Percentiles rank a stretch among this genome's conserved stretches.
phyloP scores from a whole-genome alignment of 805 yeast species.

The Wickerhamomyces kurtzmanii region DNA sequence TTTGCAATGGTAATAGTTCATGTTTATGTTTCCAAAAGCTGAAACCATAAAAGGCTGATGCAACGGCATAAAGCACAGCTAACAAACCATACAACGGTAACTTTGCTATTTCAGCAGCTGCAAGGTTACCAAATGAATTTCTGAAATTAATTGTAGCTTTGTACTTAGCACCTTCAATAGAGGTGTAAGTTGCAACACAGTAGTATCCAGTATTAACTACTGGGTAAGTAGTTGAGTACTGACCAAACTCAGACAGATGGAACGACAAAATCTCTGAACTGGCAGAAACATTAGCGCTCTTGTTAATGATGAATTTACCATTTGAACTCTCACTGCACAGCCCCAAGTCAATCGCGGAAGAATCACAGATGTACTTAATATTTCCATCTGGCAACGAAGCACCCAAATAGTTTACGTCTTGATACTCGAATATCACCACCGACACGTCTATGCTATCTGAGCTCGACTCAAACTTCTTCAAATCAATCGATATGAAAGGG shows the following conservation, averaged over 20 bases:
- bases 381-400: conserved; percentile 30
- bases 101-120: conserved; percentile 88
- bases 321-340: conserved; percentile 45
- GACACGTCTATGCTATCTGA: conserved; percentile 37
- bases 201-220: conserved; percentile 80
- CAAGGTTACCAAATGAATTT: conserved; percentile 83
- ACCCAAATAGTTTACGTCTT: conserved; percentile 68
- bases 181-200: conserved; percentile 68
- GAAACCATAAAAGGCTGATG: conserved; percentile 75
- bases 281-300: conserved; percentile 27
- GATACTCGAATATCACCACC: conserved; percentile 74
- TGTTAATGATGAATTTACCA: conserved; percentile 54
- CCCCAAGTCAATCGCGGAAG: conserved; percentile 42
- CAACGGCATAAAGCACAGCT: conserved; percentile 75
- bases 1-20: conserved; percentile 83
- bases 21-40: conserved; percentile 78
- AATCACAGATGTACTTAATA: conserved; percentile 66
- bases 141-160: conserved; percentile 70
- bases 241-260: conserved; percentile 45
- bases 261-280: conserved; percentile 49
- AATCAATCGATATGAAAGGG: conserved; percentile 47
- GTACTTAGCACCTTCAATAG: conserved; percentile 32
- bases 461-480: conserved; percentile 20
- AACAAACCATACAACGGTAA: conserved; percentile 81
- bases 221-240: conserved; percentile 50